A percentile compares a stretch with the other conserved stretches of the same genome.
Conservation (phyloP, 371 early-diverging fungal species). For the Mucor indicus region DNA sequence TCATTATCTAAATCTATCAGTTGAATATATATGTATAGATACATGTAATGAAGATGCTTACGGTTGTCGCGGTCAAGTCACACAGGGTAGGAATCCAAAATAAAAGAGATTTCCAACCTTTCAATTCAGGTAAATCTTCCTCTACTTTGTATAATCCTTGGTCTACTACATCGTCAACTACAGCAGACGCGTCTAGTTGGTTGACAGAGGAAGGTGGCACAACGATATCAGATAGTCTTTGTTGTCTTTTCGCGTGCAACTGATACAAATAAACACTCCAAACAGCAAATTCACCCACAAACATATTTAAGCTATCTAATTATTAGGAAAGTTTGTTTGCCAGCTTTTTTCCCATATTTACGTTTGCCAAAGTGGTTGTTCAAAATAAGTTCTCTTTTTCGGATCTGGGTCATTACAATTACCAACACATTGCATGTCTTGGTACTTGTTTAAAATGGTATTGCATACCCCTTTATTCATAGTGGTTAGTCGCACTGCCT, state of each 20-base stretch:
- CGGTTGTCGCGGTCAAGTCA: constrained; percentile 90
- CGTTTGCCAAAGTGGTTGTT: constrained; percentile 98
- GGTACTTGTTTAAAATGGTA: constrained; percentile 81
- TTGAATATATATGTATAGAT: too few species aligned
- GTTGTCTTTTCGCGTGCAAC: constrained; percentile 15
- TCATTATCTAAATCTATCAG: constrained; percentile 84
- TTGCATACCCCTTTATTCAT: constrained; percentile 75
- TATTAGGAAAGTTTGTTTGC: too few species aligned
- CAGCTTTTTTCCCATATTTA: constrained; percentile 15
- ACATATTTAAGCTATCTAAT: constrained; percentile 88
- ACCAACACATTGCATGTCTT: constrained; percentile 86
- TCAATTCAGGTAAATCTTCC: constrained; percentile 32
- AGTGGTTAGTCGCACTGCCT: too few species aligned
- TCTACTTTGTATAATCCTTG: constrained; percentile 14
- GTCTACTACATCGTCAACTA: constrained; percentile 40
- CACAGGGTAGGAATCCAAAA: constrained; percentile 91
- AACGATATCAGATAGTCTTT: too few species aligned
- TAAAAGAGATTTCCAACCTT: constrained; percentile 59
- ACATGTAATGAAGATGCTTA: too few species aligned
- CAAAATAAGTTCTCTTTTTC: constrained; percentile 71
- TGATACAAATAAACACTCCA: constrained; percentile 44
- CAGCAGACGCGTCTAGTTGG: constrained; percentile 34
- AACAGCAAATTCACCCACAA: constrained; percentile 81
- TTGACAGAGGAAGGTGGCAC: constrained; percentile 37
- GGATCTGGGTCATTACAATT: constrained; percentile 84